Evolutionary conservation across 2,329 filamentous ascomycete species (phyloP).

Genomic region (Xylaria sp.): DNA sequence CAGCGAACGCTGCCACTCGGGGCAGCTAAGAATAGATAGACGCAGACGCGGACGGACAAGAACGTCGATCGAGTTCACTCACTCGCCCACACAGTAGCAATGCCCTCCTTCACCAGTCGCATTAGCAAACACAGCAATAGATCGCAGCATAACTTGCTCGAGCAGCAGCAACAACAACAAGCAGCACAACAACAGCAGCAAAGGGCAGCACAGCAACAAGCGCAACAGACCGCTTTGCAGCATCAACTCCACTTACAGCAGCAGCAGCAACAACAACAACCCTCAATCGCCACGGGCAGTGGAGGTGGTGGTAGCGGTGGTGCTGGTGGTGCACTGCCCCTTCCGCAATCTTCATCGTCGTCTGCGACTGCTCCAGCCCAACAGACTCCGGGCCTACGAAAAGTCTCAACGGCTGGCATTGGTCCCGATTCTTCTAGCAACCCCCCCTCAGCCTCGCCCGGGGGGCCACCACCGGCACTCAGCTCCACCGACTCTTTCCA

Average conservation of each 20-base stretch:
- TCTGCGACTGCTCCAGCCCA: slow-evolving; percentile 42
- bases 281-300: slow-evolving; percentile 43
- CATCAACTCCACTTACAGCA: slow-evolving; percentile 45
- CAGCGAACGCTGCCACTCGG: slow-evolving; percentile 27
- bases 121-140: slow-evolving; percentile 60
- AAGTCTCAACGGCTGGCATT: slow-evolving; percentile 44
- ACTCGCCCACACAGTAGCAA: slow-evolving; percentile 49
- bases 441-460: slow-evolving; percentile 60
- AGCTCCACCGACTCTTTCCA: slow-evolving; percentile 62
- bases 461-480: slow-evolving; percentile 51
- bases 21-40: slow-evolving; percentile 36
- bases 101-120: slow-evolving; percentile 66
- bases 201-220: slow-evolving; percentile 46
- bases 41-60: slow-evolving; percentile 11
- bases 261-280: slow-evolving; percentile 31
- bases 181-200: slow-evolving; percentile 49
- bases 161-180: slow-evolving; percentile 53
- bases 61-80: slow-evolving; percentile 17
- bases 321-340: slow-evolving; percentile 49
- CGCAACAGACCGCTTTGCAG: slow-evolving; percentile 51
- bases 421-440: slow-evolving; percentile 43
- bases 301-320: slow-evolving; percentile 41
- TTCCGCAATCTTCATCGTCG: slow-evolving; percentile 37
- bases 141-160: slow-evolving; percentile 65
- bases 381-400: slow-evolving; percentile 41